Evolutionary conservation across 108 stramenopile genomes (phyloP).

Genomic region (Cyclotella sp.): DNA sequence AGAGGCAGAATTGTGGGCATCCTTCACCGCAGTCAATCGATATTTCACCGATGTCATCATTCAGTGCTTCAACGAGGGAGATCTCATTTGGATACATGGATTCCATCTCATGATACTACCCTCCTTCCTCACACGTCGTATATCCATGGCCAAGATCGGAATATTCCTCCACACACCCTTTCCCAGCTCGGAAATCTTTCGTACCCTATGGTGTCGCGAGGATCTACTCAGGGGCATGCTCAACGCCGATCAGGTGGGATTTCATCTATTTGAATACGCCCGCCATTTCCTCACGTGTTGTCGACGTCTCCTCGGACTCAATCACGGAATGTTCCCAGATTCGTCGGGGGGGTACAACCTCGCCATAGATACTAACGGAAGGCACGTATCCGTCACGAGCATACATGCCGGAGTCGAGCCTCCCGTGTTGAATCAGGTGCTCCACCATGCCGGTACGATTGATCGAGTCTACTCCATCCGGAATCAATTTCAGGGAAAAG

Average conservation of each 20-base stretch:
- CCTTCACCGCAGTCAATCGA: conserved; percentile 92
- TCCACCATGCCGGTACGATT: conserved; percentile 67
- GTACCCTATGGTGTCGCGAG: conserved; percentile 93
- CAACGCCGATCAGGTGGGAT: conserved; percentile 97
- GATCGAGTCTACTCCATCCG: conserved; percentile 65
- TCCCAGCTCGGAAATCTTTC: conserved; percentile 97
- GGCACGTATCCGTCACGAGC: conserved; percentile 93
- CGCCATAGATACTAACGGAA: conserved; percentile 92
- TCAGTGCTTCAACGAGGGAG: conserved; percentile 87
- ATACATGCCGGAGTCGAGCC: conserved; percentile 97
- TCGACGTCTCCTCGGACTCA: conserved; percentile 94
- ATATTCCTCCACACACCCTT: conserved; percentile 99
- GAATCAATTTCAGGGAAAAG: conserved; percentile 77
- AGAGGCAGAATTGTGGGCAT: conserved; percentile 88
- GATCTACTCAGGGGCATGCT: conserved; percentile 95
- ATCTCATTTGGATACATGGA: conserved; percentile 98
- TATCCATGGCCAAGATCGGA: conserved; percentile 89
- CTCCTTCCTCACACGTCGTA: conserved; percentile 86
- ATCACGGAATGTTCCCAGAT: conserved; percentile 94
- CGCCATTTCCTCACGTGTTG: conserved; percentile 98
- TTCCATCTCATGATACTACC: conserved; percentile 98
- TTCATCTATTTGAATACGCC: conserved; percentile 99
- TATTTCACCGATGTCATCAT: conserved; percentile 89
- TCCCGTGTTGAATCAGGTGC: conserved; percentile 81
- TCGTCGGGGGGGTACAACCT: conserved; percentile 83